Base-by-base conservation (phyloP, 2,329 filamentous ascomycete species). In the Sodiomyces alkalinus region DNA sequence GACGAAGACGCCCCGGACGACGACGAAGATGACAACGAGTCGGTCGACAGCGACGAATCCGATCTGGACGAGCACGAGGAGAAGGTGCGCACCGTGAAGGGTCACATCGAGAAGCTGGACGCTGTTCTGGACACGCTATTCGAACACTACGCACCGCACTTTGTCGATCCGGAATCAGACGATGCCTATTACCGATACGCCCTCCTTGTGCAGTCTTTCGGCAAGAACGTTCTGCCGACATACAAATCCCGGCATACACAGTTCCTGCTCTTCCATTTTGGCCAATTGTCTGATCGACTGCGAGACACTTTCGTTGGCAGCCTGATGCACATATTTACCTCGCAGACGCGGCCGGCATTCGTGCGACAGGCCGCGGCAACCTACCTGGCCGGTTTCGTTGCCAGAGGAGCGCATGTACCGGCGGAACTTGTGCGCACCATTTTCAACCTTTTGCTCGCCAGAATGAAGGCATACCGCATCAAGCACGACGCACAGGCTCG, bases 201-300 rank as follows among this genome's bases (percentile, higher is more conserved):
- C 29, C 73, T 81, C 31, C 64, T 98, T 21, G 64, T 96, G 17
- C 70, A 75, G 27, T 85, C 92, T 47, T 98, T 98, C 45, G 71
- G 77, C 35, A 80, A 72, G 46, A 82, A 85, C 44, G 83, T 98
- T 33, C 66, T 98, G 17, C 85, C 86, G 4, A 92, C 85, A 10
- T 85, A 90, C 48, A 81, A 83, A 40, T 92, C 85, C 15, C 76
- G 90, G 19, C 87, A 96, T 49, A 85, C 85, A 0, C 90, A 98
- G 45, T 98, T 96, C 43, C 69, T 98, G 26, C 67, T 96, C 28
- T 98, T 98, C 54, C 87, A 94, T 53, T 94, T 92, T 48, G 80
- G 81, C 11, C 87, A 98, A 51, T 70, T 69, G 33, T 80, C 82
- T 7, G 74, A 80, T 17, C 65, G 69, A 24, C 70, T 93, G 26